These are phyloP conservation scores for Blastocystis sp. DNA, from an alignment of 352 stramenopile species.

Conservation along the genomic window DNA sequence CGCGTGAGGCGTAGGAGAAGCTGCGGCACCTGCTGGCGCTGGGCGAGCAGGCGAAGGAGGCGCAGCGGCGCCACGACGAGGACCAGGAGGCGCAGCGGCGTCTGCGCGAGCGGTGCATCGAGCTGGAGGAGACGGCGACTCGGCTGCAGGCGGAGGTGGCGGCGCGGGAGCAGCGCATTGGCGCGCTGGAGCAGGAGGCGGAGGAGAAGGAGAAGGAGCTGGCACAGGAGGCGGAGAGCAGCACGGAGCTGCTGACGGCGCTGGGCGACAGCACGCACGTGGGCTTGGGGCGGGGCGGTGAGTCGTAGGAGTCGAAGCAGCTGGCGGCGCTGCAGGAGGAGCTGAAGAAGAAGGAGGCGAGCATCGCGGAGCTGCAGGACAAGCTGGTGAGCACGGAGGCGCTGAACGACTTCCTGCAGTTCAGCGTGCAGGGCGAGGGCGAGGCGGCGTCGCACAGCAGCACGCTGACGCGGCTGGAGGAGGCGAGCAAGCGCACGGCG, in stretches of 20 bases:
- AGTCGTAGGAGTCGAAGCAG: background rate
- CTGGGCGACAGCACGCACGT: background rate
- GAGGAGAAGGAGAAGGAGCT: conserved; percentile 23
- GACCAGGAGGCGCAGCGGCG: background rate
- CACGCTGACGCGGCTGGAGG: background rate
- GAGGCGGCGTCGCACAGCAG: background rate
- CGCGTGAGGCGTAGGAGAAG: conserved; percentile 31
- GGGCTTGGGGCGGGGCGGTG: background rate
- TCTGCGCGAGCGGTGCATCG: background rate
- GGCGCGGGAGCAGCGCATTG: background rate
- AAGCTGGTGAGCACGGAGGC: background rate
- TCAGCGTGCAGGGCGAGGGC: background rate
- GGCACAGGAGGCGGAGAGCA: background rate
- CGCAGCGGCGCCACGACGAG: background rate
- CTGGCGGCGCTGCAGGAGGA: background rate
- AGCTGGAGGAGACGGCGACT: background rate
- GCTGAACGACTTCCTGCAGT: conserved; percentile 6
- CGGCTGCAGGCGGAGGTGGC: background rate
- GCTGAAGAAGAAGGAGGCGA: background rate
- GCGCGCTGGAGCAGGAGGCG: background rate
- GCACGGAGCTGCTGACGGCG: background rate
- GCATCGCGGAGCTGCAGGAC: conserved; percentile 20
- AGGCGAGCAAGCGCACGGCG: background rate
- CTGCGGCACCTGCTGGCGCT: conserved; percentile 48
- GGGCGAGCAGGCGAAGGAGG: background rate